Conservation (phyloP, 108 stramenopile genomes). For the Licmophora abbreviata region DNA sequence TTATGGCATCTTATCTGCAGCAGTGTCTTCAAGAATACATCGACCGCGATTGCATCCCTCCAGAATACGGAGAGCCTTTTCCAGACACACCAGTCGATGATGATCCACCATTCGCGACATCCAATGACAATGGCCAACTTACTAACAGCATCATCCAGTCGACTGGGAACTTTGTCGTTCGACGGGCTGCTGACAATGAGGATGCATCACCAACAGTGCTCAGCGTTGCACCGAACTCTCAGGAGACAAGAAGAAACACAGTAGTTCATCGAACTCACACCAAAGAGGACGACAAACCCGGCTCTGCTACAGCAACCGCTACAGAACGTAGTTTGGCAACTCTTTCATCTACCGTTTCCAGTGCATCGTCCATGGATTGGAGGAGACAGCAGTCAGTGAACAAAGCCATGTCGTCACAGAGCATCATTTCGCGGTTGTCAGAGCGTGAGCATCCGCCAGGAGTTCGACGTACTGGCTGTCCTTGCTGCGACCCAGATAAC, state of each 20-base stretch:
- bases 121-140: slow-evolving; percentile 7
- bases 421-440: slow-evolving; percentile 28
- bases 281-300: slow-evolving; percentile 4
- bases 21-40: slow-evolving; percentile 60
- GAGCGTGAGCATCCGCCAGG: slow-evolving; percentile 70
- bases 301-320: not conserved
- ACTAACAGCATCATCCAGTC: not conserved
- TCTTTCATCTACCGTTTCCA: not conserved
- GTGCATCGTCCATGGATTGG: slow-evolving; percentile 1
- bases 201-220: not conserved
- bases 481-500: slow-evolving; percentile 79
- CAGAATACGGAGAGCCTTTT: slow-evolving; percentile 53
- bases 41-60: slow-evolving; percentile 50
- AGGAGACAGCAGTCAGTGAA: slow-evolving; percentile 3
- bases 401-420: slow-evolving; percentile 12
- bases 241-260: not conserved
- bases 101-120: not conserved
- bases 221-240: not conserved
- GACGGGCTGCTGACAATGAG: slow-evolving; percentile 18
- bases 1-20: slow-evolving; percentile 72
- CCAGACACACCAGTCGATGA: slow-evolving; percentile 6
- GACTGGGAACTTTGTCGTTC: slow-evolving; percentile 48
- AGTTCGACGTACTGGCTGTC: slow-evolving; percentile 63
- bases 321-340: not conserved
- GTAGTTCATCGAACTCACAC: slow-evolving; percentile 1